Evolutionary conservation across 2,329 filamentous ascomycete genomes (phyloP).

Genomic region (Colletotrichum lentis): DNA sequence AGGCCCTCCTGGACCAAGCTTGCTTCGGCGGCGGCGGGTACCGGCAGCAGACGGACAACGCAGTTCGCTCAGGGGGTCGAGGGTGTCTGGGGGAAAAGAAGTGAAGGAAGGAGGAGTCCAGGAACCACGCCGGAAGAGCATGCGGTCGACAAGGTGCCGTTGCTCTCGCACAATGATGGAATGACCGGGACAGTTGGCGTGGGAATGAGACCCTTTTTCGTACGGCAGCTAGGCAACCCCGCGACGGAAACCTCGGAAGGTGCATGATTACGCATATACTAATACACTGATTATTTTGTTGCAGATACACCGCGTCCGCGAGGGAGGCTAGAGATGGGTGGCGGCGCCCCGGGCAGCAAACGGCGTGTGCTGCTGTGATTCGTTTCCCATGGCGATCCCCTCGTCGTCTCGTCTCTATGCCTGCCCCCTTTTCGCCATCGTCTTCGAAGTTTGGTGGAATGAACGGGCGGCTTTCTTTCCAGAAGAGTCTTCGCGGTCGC

Average conservation of each 20-base stretch:
- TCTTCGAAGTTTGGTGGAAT: slow-evolving; percentile 1
- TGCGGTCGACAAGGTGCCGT: neutral
- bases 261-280: neutral
- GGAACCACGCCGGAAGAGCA: no score
- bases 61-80: slow-evolving; percentile 13
- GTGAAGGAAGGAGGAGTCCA: neutral
- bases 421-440: neutral
- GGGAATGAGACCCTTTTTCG: slow-evolving; percentile 4
- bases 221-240: neutral
- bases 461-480: neutral
- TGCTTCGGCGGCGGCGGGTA: slow-evolving; percentile 16
- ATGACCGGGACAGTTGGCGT: neutral
- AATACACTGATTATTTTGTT: no score
- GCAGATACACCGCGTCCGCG: no score
- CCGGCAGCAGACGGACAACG: slow-evolving; percentile 23
- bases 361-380: neutral
- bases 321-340: slow-evolving; percentile 3
- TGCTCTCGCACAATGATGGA: slow-evolving; percentile 4
- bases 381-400: neutral
- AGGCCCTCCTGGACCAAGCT: slow-evolving; percentile 12
- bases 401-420: no score
- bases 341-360: neutral
- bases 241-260: neutral
- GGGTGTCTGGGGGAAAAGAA: slow-evolving; percentile 4
- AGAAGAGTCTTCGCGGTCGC: neutral